phyloP scores from a whole-genome alignment of 768 basidiomycete species.

The Leccinellum albellum region DNA sequence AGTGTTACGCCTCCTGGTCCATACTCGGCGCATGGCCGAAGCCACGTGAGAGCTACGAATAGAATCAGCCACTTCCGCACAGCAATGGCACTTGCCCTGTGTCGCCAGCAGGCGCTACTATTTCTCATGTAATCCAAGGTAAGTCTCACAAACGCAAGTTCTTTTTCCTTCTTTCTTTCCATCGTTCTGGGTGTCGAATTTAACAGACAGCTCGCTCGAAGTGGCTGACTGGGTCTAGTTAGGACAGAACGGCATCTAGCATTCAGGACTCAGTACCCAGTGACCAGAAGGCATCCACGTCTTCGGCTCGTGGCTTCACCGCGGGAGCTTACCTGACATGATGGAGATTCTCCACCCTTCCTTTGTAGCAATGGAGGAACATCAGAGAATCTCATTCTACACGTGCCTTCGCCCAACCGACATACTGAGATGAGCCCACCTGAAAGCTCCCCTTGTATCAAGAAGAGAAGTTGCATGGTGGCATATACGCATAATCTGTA shows the following conservation, averaged over 20 bases:
- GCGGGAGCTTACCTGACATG: constrained; percentile 15
- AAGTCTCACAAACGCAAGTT: not conserved
- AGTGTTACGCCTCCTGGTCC: constrained; percentile 30
- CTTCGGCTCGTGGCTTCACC: constrained; percentile 17
- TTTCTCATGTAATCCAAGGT: not conserved
- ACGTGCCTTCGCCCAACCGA: constrained; percentile 13
- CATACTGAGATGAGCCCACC: constrained; percentile 3
- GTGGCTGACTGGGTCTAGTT: not conserved
- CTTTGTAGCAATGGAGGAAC: constrained; percentile 20
- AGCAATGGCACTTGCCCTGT: not conserved
- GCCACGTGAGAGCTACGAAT: constrained; percentile 29
- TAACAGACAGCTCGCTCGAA: not conserved
- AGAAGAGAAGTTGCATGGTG: not conserved
- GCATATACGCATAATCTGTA: not conserved
- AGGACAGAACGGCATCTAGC: not conserved
- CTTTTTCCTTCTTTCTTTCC: too few relatives aligned
- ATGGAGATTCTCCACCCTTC: constrained; percentile 27
- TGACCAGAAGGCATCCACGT: constrained; percentile 11
- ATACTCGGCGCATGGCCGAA: constrained; percentile 29
- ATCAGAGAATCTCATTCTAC: constrained; percentile 15
- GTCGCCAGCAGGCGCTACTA: not conserved
- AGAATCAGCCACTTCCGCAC: constrained; percentile 17
- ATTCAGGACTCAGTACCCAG: not conserved
- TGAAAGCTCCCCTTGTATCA: not conserved
- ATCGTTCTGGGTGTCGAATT: not conserved